phyloP scores from a whole-genome alignment of 1,284 basidiomycete species.

The Pterulicium gracile region DNA sequence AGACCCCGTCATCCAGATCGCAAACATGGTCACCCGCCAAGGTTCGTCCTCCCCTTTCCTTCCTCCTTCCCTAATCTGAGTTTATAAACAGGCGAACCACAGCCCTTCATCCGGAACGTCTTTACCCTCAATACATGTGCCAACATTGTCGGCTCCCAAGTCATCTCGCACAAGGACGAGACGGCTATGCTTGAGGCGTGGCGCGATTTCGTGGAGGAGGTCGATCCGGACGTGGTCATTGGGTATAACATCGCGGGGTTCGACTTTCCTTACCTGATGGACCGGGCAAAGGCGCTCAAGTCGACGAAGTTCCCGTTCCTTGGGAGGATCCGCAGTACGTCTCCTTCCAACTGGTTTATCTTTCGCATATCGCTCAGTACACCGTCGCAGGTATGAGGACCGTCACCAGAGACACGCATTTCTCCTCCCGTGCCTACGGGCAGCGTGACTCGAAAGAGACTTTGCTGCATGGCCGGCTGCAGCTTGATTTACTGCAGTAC shows the following conservation, averaged over 20 bases:
- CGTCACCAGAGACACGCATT: constrained; percentile 84
- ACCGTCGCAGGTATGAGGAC: constrained; percentile 51
- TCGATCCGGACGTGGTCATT: constrained; percentile 89
- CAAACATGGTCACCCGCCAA: constrained; percentile 94
- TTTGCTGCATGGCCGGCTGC: constrained; percentile 77
- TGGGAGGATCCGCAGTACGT: constrained; percentile 67
- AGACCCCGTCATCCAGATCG: constrained; percentile 95
- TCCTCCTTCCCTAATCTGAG: constrained; percentile 3
- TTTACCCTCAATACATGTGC: constrained; percentile 91
- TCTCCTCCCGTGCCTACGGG: constrained; percentile 93
- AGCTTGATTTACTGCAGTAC: constrained; percentile 88
- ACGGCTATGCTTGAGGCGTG: constrained; percentile 63
- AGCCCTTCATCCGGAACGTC: constrained; percentile 92
- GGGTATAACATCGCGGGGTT: constrained; percentile 91
- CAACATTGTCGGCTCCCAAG: constrained; percentile 91
- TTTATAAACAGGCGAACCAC: constrained; percentile 58
- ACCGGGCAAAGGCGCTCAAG: constrained; percentile 78
- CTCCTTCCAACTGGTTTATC: background rate
- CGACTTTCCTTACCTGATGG: constrained; percentile 90
- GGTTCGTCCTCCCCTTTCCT: constrained; percentile 31
- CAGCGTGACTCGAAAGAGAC: constrained; percentile 94
- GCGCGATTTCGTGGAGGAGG: constrained; percentile 78
- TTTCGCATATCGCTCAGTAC: background rate
- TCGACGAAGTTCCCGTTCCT: constrained; percentile 64
- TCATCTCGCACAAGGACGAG: constrained; percentile 78